phyloP scores from a whole-genome alignment of 306 rosid species.

The Fragaria vesca region DNA sequence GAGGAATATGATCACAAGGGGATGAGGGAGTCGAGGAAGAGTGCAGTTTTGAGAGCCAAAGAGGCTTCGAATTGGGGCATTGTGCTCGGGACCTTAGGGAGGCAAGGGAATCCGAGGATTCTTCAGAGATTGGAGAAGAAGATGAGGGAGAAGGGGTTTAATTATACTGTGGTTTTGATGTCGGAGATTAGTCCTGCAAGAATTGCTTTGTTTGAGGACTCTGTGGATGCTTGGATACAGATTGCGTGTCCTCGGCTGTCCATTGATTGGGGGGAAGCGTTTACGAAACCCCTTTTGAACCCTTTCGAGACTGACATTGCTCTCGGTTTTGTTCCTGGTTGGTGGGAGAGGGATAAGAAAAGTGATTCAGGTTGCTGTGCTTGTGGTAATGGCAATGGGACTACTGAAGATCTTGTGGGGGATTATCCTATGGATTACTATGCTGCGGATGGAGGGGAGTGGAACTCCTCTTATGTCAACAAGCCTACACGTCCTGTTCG shows the following conservation, averaged over 20 bases:
- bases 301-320: conserved; percentile 90
- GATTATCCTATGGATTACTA: conserved; percentile 95
- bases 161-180: conserved; percentile 74
- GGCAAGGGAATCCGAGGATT: conserved; percentile 94
- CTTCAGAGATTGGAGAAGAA: conserved; percentile 71
- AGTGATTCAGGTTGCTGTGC: conserved; percentile 37
- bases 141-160: conserved; percentile 57
- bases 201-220: conserved; percentile 66
- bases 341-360: conserved; percentile 72
- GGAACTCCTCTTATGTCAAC: conserved; percentile 82
- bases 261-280: conserved; percentile 96
- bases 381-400: conserved; percentile 19
- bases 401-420: conserved; percentile 32
- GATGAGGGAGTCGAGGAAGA: conserved; percentile 70
- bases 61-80: conserved; percentile 75
- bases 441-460: conserved; percentile 88
- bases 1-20: conserved; percentile 91
- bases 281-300: conserved; percentile 75
- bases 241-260: conserved; percentile 91
- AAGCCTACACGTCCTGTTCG: conserved; percentile 47
- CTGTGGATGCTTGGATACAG: conserved; percentile 95
- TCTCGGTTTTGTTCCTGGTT: conserved; percentile 73
- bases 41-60: conserved; percentile 56
- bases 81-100: conserved; percentile 82
- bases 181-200: conserved; percentile 83